Evolutionary conservation across 2,329 filamentous ascomycete genomes (phyloP).

Genomic region (Paraphoma chrysanthemicola): DNA sequence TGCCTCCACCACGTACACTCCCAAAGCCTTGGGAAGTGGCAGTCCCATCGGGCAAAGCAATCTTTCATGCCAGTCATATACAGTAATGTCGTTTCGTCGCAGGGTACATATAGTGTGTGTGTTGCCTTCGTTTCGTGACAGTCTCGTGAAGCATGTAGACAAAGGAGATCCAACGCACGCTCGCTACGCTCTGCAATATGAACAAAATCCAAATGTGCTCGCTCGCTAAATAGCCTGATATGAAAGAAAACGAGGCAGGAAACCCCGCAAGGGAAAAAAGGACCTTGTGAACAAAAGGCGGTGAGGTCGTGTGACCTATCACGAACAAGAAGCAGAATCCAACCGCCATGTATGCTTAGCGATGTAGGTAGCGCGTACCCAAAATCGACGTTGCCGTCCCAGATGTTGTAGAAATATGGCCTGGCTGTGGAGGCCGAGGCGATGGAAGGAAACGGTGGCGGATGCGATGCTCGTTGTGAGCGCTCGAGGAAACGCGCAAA

Average conservation of each 20-base stretch:
- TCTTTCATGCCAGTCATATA: constrained; percentile 20
- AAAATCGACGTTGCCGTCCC: constrained; percentile 44
- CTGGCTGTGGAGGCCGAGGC: constrained; percentile 22
- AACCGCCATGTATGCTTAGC: constrained; percentile 41
- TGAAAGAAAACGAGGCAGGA: constrained; percentile 20
- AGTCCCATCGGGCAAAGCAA: constrained; percentile 8
- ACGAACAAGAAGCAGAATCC: constrained; percentile 28
- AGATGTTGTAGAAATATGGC: constrained; percentile 32
- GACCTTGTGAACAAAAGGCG: constrained; percentile 9
- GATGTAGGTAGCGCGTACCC: constrained; percentile 18
- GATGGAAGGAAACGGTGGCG: constrained; percentile 28
- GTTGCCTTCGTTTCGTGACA: constrained; percentile 11
- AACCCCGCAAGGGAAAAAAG: constrained; percentile 1
- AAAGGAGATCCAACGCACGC: constrained; percentile 41
- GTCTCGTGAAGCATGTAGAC: constrained; percentile 22
- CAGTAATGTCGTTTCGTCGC: constrained; percentile 18
- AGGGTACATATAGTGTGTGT: constrained; percentile 25
- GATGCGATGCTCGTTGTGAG: constrained; percentile 31
- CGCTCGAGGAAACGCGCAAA: constrained; percentile 19
- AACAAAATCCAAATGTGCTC: constrained; percentile 36
- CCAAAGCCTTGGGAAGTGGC: background rate
- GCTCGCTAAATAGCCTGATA: constrained; percentile 28
- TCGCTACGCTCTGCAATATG: constrained; percentile 43
- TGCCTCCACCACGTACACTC: background rate
- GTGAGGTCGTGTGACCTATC: constrained; percentile 22